Evolutionary conservation across 2,329 filamentous ascomycete species (phyloP).

Genomic region (Cercospora sp.): DNA sequence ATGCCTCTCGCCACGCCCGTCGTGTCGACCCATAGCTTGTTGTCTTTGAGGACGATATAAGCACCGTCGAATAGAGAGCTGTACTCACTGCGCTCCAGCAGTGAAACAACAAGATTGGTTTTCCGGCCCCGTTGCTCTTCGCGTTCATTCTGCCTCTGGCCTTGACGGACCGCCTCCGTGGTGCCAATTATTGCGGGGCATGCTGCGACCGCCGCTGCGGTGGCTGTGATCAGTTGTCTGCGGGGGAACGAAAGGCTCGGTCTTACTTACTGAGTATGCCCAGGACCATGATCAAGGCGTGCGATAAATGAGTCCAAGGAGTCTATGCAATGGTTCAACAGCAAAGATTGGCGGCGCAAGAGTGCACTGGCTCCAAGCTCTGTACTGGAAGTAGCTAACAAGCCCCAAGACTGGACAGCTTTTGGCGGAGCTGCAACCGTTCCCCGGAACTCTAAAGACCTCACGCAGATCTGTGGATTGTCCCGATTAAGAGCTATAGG

Average conservation of each 20-base stretch:
- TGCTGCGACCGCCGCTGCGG: conserved; percentile 34
- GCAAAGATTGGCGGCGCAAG: not conserved
- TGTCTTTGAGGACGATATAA: conserved; percentile 39
- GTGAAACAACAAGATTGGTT: conserved; percentile 34
- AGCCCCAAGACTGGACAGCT: not conserved
- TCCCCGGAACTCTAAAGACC: not conserved
- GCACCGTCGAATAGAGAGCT: conserved; percentile 34
- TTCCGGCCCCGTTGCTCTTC: conserved; percentile 39
- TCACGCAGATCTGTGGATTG: conserved; percentile 3
- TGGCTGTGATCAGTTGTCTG: not conserved
- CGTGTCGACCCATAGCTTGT: conserved; percentile 44
- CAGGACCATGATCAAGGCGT: conserved; percentile 10
- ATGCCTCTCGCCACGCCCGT: conserved; percentile 24
- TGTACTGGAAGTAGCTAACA: no score
- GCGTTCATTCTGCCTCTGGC: conserved; percentile 36
- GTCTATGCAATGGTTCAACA: not conserved
- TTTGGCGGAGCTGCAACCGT: not conserved
- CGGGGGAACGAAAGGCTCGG: not conserved
- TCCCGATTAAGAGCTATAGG: not conserved
- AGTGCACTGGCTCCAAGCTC: not conserved
- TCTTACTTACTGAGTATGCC: conserved; percentile 17
- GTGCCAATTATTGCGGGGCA: conserved; percentile 40
- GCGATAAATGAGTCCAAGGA: not conserved
- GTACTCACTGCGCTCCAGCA: conserved; percentile 31
- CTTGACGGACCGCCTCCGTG: conserved; percentile 38